Evolutionary conservation across 2,329 filamentous ascomycete species (phyloP), one percentile per base, ranked within the genome.

Genomic region (Emmonsiellopsis sp.): DNA sequence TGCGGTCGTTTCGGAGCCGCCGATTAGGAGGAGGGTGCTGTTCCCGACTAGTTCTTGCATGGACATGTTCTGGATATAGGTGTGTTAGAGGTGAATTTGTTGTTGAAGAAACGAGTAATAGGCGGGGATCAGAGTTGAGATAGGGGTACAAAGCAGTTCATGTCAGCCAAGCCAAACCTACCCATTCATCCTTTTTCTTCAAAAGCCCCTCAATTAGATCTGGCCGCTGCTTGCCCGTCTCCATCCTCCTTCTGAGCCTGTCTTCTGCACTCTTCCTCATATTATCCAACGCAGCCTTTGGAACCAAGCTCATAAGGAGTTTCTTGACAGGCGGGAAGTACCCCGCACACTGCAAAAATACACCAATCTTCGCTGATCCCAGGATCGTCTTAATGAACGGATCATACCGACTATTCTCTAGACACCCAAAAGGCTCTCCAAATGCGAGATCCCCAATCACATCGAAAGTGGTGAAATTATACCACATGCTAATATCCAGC

Each of bases 1-100:
- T 0, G 75, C 74, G 0, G 74, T 77, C 0, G 76, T 78, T 59
- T 80, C 77, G 2, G 66, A 70, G 0, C 75, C 76, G 0, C 71
- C 75, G 2, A 68, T 53, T 5, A 75, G 62, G 40, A 75, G 44
- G 15, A 66, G 49, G 4, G 61, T 54, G 1, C 65, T 60, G 41
- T 69, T 72, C 2, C 59, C 50, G 41, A 68, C 60, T 42, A 76
- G 67, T 46, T 74, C 70, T 1, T 54, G 59, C 1, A 55, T 40
- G 5, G 38, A 62, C 52, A 67, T 56, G 31, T 53, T 45, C 47
- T 57, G 46, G 16, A 1, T 15, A 32, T 26, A 16, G 26, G 37
- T 13, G 8, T 41, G 38, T 15, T 15, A 41, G 38, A 41, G 15
- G 38, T 41, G 38, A 4, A 41, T 41, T 26, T 26, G 20, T 5